Base-by-base conservation (phyloP, 768 basidiomycete genomes). In the Agrocybe chaxingu region DNA sequence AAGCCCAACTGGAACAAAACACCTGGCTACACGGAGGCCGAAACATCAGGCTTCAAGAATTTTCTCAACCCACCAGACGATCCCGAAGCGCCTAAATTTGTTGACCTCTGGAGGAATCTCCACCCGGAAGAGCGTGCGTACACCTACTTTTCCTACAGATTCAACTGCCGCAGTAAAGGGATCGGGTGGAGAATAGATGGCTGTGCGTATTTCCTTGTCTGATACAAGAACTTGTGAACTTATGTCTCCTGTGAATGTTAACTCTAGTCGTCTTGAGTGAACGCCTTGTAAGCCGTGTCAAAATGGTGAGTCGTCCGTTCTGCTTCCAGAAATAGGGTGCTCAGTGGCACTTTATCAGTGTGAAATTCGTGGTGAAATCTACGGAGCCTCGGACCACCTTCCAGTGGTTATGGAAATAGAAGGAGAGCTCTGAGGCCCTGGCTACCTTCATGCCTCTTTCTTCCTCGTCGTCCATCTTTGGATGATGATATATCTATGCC, bases 101-200 rank as follows among this genome's bases (percentile, higher is more conserved):
- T 89, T 39, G 92, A 95, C 57, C 69, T 91, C 35, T 95, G 92
- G 92, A 76, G 92, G 43, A 69, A 79, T 29, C 70, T 75, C 7
- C 82, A 94, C 60, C 88, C 87, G 6, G 69, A 75, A 11, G 67
- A 77, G n/a, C 72, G 69, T n/a, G 84, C 89, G 57, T 95, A 88
- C 66, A 88, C 88, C 0, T 94, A 92, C 63, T 93, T 87, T 55
- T 86, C 86, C 3, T 92, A 89, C 61, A 79, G 88, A 24, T 91
- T 91, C 68, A 82, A 89, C 54, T 89, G 87, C 63, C 74, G 92
- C 24, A 64, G 61, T 47, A 94, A 92, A 61, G 87, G 90, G 3
- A 77, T 91, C 41, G 91, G 91, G 1, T 95, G 92, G 92, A 76
- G 92, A 56, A 68, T 95, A 24, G 92, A 95, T 62, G 85, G 85